phyloP scores from a whole-genome alignment of 305 asterid species.

The Solanum aculeatissimum region DNA sequence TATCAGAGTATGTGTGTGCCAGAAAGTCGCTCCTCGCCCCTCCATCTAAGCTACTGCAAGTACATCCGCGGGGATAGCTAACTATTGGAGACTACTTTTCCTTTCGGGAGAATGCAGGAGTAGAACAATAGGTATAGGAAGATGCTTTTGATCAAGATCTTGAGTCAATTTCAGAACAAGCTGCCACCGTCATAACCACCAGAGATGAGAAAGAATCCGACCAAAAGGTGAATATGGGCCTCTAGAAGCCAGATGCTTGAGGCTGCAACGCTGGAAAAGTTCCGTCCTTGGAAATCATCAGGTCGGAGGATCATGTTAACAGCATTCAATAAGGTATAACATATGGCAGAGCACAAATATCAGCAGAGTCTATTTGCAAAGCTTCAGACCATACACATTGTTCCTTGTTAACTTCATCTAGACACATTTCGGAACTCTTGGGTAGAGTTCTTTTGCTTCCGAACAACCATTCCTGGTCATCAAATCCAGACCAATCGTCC shows the following conservation, averaged over 20 bases:
- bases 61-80: not conserved
- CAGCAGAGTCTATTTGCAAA: constrained; percentile 44
- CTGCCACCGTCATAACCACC: not conserved
- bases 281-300: not conserved
- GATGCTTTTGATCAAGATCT: not conserved
- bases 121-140: not conserved
- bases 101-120: not conserved
- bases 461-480: constrained; percentile 59
- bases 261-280: not conserved
- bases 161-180: not conserved
- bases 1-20: not conserved
- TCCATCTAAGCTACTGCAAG: not conserved
- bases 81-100: not conserved
- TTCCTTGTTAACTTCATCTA: constrained; percentile 9
- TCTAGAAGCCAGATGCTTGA: constrained; percentile 3
- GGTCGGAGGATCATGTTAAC: not conserved
- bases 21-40: not conserved
- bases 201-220: not conserved
- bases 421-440: constrained; percentile 9
- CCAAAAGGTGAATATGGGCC: too few relatives aligned
- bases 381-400: constrained; percentile 54
- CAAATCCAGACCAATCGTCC: constrained; percentile 36
- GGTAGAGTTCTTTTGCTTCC: constrained; percentile 12
- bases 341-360: constrained; percentile 54
- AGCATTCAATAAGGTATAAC: constrained; percentile 60